A percentile compares a stretch with the other conserved stretches of the same genome.
Evolutionary conservation across 106 monocot genomes (phyloP).

Genomic region (Vanilla planifolia): DNA sequence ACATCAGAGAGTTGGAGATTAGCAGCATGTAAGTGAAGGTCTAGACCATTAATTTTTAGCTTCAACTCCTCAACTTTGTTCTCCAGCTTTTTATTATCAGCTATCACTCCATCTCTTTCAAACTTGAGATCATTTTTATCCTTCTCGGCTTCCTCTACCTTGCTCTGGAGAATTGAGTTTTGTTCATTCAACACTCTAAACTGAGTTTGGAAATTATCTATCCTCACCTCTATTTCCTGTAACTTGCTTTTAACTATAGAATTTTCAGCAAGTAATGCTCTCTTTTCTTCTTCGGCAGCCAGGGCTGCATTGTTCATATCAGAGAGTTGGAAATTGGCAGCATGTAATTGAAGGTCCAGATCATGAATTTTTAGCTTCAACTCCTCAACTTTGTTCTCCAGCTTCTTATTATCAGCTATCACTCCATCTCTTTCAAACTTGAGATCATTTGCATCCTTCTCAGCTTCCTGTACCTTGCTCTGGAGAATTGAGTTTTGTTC

Average conservation of each 20-base stretch:
- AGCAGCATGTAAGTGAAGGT: constrained; percentile 9
- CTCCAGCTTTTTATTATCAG: constrained; percentile 10
- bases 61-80: constrained; percentile 23
- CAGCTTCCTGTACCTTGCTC: constrained; percentile 16
- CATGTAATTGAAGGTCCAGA: constrained; percentile 14
- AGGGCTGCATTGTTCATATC: constrained; percentile 9
- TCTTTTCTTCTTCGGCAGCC: constrained; percentile 26
- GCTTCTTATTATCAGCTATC: constrained; percentile 17
- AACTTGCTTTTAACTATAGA: constrained; percentile 9
- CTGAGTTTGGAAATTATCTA: constrained; percentile 18
- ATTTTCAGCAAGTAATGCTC: constrained; percentile 15
- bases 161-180: neutral
- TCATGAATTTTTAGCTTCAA: constrained; percentile 22
- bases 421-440: constrained; percentile 28
- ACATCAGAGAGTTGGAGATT: constrained; percentile 7
- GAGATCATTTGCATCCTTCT: constrained; percentile 23
- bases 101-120: constrained; percentile 20
- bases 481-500: constrained; percentile 24
- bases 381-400: constrained; percentile 26
- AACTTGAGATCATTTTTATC: constrained; percentile 3
- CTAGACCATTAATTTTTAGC: no score
- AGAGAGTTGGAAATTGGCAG: neutral
- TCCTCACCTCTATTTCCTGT: constrained; percentile 12
- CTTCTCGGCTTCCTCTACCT: neutral
- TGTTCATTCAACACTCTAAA: constrained; percentile 9